Evolutionary conservation across 441 rosid species (phyloP).

Genomic region (Pelargonium australe): DNA sequence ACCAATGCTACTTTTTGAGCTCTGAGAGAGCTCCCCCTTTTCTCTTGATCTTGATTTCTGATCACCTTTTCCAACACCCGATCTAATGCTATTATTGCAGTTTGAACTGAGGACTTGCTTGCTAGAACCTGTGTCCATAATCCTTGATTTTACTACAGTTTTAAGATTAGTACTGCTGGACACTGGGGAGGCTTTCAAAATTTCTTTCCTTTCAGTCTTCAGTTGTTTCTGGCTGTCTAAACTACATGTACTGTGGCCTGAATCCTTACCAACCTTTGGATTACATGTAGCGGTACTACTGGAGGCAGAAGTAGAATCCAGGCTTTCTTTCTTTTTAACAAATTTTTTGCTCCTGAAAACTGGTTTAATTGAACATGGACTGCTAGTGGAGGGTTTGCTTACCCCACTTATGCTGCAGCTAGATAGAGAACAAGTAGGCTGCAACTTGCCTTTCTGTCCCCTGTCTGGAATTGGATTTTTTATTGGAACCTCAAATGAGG

Average conservation of each 20-base stretch:
- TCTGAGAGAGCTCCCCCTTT: slow-evolving; percentile 65
- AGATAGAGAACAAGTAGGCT: slow-evolving; percentile 24
- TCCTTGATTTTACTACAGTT: slow-evolving; percentile 33
- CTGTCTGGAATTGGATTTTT: slow-evolving; percentile 23
- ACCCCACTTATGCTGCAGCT: slow-evolving; percentile 23
- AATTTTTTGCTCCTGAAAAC: slow-evolving; percentile 48
- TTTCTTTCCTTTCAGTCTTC: slow-evolving; percentile 32
- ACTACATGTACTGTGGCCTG: slow-evolving; percentile 34
- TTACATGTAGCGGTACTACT: slow-evolving; percentile 24
- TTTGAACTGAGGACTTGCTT: slow-evolving; percentile 28
- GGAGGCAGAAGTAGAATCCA: slow-evolving; percentile 29
- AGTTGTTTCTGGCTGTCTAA: slow-evolving; percentile 19
- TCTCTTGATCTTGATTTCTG: slow-evolving; percentile 52
- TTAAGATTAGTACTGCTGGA: slow-evolving; percentile 32
- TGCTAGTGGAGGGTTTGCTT: slow-evolving; percentile 28
- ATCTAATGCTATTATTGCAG: slow-evolving; percentile 27
- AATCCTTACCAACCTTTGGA: slow-evolving; percentile 26
- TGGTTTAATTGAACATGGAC: slow-evolving; percentile 42
- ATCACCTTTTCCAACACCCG: slow-evolving; percentile 35
- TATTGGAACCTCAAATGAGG: slow-evolving; percentile 23
- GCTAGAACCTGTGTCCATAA: slow-evolving; percentile 30
- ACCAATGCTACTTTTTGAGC: slow-evolving; percentile 83
- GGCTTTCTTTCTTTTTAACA: slow-evolving; percentile 49
- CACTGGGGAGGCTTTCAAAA: slow-evolving; percentile 28
- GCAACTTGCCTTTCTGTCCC: slow-evolving; percentile 35